Conservation (phyloP, 78 protist species). For the Dictyostelium capitatum region DNA sequence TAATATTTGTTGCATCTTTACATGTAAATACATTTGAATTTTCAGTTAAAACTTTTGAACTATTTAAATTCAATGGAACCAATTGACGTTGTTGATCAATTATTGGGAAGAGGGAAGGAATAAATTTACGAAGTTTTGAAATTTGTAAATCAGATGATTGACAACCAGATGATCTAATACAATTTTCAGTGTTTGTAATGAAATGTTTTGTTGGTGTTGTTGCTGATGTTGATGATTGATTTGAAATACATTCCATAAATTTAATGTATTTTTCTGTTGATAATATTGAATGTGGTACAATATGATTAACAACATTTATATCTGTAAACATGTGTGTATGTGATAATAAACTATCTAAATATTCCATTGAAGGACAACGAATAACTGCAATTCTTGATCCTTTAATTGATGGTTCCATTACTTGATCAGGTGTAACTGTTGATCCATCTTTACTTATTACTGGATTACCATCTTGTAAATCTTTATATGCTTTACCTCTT, state of each 20-base stretch:
- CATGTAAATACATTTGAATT: constrained; percentile 22
- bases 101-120: constrained; percentile 20
- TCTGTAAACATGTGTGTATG: neutral
- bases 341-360: constrained; percentile 13
- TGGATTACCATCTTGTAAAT: constrained; percentile 58
- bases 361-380: constrained; percentile 70
- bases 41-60: neutral
- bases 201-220: constrained; percentile 43
- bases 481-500: constrained; percentile 31
- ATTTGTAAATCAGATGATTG: constrained; percentile 1
- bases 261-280: neutral
- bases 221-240: neutral
- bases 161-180: constrained; percentile 28
- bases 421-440: constrained; percentile 38
- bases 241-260: constrained; percentile 40
- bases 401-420: constrained; percentile 42
- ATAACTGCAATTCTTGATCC: constrained; percentile 55
- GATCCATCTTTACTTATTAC: constrained; percentile 19
- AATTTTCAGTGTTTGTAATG: constrained; percentile 43
- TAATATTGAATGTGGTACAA: constrained; percentile 23
- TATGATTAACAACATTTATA: constrained; percentile 4
- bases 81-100: neutral
- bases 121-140: neutral
- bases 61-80: neutral
- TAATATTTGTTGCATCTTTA: constrained; percentile 17